Percentiles rank a stretch among this genome's conserved stretches.
phyloP scores from a whole-genome alignment of 768 basidiomycete genomes.

The Gyrodon lividus region DNA sequence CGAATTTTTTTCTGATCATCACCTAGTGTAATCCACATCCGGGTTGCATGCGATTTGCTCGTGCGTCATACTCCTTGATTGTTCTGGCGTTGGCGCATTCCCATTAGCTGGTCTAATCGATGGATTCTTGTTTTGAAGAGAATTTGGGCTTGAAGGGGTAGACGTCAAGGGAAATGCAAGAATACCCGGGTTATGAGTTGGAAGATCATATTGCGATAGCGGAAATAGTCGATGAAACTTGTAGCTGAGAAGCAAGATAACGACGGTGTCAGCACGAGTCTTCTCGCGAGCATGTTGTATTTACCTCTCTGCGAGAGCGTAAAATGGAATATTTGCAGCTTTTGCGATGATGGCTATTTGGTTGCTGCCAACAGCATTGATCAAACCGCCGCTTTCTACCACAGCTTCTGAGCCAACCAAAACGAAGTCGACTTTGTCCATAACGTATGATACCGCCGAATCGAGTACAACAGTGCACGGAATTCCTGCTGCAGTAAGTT shows the following conservation, averaged over 20 bases:
- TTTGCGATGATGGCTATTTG: slow-evolving; percentile 97
- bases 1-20: slow-evolving; percentile 17
- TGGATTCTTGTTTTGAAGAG: slow-evolving; percentile 3
- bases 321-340: slow-evolving; percentile 92
- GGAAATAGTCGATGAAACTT: slow-evolving; percentile 98
- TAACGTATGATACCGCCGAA: slow-evolving; percentile 94
- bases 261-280: slow-evolving; percentile 21
- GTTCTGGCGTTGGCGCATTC: slow-evolving; percentile 4
- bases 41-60: slow-evolving; percentile 84
- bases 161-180: slow-evolving; percentile 60
- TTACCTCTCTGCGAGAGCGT: slow-evolving; percentile 90
- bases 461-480: slow-evolving; percentile 95
- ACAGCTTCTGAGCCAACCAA: slow-evolving; percentile 98
- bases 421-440: slow-evolving; percentile 94
- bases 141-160: slow-evolving; percentile 8
- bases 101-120: slow-evolving; percentile 4
- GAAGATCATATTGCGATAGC: slow-evolving; percentile 85
- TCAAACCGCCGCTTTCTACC: slow-evolving; percentile 90
- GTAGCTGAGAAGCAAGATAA: slow-evolving; percentile 56
- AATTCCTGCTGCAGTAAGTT: slow-evolving; percentile 84
- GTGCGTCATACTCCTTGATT: slow-evolving; percentile 55
- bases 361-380: slow-evolving; percentile 93
- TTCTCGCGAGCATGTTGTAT: slow-evolving; percentile 24
- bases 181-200: slow-evolving; percentile 73
- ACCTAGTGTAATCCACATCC: slow-evolving; percentile 93